Conservation (phyloP, 2,329 filamentous ascomycete genomes). For the Zymoseptoria tritici region DNA sequence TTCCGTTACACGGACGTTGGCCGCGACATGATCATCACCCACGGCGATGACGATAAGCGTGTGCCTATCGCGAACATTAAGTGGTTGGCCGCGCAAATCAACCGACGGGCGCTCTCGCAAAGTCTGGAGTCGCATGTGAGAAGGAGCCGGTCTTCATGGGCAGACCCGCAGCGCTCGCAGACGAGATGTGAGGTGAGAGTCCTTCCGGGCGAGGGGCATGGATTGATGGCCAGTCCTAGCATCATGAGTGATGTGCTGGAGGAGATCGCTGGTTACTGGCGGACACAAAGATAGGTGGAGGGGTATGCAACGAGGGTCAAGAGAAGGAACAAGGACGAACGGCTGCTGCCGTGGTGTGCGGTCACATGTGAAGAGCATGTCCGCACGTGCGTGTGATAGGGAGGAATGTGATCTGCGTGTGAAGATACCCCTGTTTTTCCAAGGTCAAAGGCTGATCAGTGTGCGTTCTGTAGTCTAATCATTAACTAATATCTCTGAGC, state of each 20-base stretch:
- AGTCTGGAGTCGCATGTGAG: conserved; percentile 4
- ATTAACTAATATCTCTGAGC: not conserved
- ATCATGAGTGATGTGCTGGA: conserved; percentile 94
- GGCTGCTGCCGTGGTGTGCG: not conserved
- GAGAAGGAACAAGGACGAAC: not conserved
- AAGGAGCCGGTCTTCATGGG: conserved; percentile 3
- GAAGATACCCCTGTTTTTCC: not conserved
- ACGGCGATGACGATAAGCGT: conserved; percentile 80
- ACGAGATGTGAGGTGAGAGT: conserved; percentile 81
- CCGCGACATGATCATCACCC: conserved; percentile 83
- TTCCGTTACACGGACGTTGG: conserved; percentile 97
- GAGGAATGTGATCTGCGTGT: not conserved
- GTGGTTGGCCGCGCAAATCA: conserved; percentile 93
- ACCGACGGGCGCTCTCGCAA: conserved; percentile 19
- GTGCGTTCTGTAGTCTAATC: not conserved
- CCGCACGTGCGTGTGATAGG: not conserved
- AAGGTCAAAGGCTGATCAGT: not conserved
- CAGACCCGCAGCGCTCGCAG: conserved; percentile 1
- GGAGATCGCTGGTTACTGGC: conserved; percentile 89
- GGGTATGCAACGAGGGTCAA: conserved; percentile 1
- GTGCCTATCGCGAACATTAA: conserved; percentile 92
- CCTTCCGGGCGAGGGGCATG: conserved; percentile 85
- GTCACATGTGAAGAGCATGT: not conserved
- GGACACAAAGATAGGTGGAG: conserved; percentile 8
- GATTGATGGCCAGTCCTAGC: conserved; percentile 84